A percentile compares a stretch with the other conserved stretches of the same genome.
These are phyloP conservation scores for Colletotrichum godetiae DNA, from an alignment of 2,329 filamentous ascomycete genomes.

Conservation along the genomic window DNA sequence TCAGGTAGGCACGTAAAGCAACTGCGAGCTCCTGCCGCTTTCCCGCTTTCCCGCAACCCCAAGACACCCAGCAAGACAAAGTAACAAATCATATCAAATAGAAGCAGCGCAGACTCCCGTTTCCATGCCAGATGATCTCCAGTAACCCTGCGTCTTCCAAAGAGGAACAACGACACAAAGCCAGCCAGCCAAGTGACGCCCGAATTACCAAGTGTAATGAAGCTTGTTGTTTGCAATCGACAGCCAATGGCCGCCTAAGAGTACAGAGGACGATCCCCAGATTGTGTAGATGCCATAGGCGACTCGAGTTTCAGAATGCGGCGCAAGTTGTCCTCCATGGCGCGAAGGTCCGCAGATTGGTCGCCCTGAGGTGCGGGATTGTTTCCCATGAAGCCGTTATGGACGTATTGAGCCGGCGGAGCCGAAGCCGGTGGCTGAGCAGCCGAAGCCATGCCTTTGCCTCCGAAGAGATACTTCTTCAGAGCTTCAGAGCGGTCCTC, in stretches of 20 bases:
- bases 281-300: constrained; percentile 39
- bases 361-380: constrained; percentile 7
- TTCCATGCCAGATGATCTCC: constrained; percentile 5
- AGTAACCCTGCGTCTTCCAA: not conserved
- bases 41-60: constrained; percentile 14
- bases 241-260: constrained; percentile 1
- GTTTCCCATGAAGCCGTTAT: constrained; percentile 7
- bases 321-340: constrained; percentile 66
- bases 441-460: constrained; percentile 41
- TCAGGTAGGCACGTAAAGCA: constrained; percentile 24
- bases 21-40: constrained; percentile 9
- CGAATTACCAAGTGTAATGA: not conserved
- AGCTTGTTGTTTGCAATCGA: not conserved
- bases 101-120: constrained; percentile 14
- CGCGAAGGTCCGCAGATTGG: constrained; percentile 53
- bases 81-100: constrained; percentile 25
- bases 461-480: constrained; percentile 67
- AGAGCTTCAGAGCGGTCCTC: constrained; percentile 58
- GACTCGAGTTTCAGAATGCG: constrained; percentile 60
- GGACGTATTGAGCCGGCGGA: constrained; percentile 6
- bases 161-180: not conserved
- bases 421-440: constrained; percentile 22
- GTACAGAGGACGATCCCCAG: constrained; percentile 26
- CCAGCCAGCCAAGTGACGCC: not conserved
- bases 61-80: constrained; percentile 30